Evolutionary conservation across 1,139 yeast genomes (phyloP).

Genomic region (Scheffersomyces insectosa): DNA sequence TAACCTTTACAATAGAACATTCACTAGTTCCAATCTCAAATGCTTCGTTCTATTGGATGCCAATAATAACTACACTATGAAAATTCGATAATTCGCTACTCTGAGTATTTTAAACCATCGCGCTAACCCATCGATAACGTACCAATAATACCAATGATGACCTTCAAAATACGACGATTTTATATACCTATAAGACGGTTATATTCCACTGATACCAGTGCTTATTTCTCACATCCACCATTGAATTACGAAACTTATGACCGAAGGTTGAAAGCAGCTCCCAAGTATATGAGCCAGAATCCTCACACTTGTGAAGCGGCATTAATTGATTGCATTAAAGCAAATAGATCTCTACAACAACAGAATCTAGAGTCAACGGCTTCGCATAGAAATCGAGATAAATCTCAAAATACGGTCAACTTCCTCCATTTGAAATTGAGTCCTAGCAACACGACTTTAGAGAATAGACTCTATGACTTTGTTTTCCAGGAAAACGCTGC

Average conservation of each 20-base stretch:
- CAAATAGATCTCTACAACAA: constrained; percentile 23
- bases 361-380: constrained; percentile 3
- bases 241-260: constrained; percentile 29
- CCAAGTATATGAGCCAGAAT: constrained; percentile 2
- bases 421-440: not conserved
- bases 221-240: constrained; percentile 21
- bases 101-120: too few species aligned
- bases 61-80: too few species aligned
- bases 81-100: too few species aligned
- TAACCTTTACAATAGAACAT: too few species aligned
- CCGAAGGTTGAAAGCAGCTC: constrained; percentile 16
- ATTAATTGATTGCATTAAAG: constrained; percentile 24
- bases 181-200: not conserved
- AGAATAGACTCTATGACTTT: constrained; percentile 3
- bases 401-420: too few species aligned
- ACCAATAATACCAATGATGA: too few species aligned
- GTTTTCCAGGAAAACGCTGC: constrained; percentile 1
- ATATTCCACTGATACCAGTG: not conserved
- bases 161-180: not conserved
- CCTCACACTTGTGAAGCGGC: constrained; percentile 5
- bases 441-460: constrained; percentile 6
- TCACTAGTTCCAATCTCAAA: too few species aligned
- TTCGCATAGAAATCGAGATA: too few species aligned
- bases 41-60: too few species aligned
- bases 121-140: too few species aligned